Percentiles rank a stretch among this genome's conserved stretches.
Conservation (phyloP, 2,329 filamentous ascomycete genomes). For the Monosporascus cannonballus region DNA sequence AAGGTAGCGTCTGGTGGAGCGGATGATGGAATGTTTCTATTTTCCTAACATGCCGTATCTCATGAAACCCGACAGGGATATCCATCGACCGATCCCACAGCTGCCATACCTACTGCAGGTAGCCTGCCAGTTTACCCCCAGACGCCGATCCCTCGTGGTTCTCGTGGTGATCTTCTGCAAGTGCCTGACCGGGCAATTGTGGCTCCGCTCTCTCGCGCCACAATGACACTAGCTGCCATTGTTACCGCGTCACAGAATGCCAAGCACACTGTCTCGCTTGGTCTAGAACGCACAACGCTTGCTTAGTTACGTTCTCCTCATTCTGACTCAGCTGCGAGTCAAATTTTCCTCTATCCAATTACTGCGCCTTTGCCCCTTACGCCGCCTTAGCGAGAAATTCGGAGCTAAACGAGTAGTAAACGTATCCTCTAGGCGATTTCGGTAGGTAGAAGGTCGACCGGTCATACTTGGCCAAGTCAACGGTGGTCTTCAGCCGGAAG, state of each 20-base stretch:
- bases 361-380: neutral
- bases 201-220: neutral
- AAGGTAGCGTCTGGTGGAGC: neutral
- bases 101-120: neutral
- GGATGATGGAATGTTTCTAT: neutral
- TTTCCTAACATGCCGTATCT: neutral
- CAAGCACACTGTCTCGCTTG: neutral
- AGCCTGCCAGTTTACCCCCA: neutral
- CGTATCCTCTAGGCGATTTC: constrained; percentile 12
- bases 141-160: neutral
- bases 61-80: neutral
- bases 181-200: neutral
- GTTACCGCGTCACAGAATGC: neutral
- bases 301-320: too few relatives aligned
- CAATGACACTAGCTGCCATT: neutral
- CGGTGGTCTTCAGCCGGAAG: constrained; percentile 35
- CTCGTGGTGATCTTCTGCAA: too few relatives aligned
- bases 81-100: neutral
- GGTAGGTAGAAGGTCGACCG: constrained; percentile 36
- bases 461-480: constrained; percentile 38
- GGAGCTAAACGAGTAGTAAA: constrained; percentile 15
- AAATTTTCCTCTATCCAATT: neutral
- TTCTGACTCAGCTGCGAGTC: too few relatives aligned
- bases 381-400: neutral
- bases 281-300: too few relatives aligned